Evolutionary conservation across 2,329 filamentous ascomycete genomes (phyloP).

Genomic region (Venturia effusa): DNA sequence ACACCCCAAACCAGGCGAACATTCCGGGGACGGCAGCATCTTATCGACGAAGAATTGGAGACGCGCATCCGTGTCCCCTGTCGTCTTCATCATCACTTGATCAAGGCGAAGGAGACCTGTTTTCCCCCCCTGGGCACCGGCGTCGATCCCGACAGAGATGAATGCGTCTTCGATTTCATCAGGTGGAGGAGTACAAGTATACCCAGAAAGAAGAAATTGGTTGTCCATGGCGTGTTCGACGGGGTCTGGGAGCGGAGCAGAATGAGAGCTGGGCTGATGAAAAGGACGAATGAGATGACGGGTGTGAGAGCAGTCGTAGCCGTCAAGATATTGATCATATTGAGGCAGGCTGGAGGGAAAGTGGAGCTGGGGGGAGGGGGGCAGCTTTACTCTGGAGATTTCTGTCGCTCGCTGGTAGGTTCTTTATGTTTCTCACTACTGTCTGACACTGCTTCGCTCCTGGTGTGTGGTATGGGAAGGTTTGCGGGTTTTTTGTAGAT

Average conservation of each 20-base stretch:
- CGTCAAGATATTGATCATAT: neutral
- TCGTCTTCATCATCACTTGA: too few species aligned
- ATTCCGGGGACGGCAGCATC: neutral
- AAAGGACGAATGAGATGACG: neutral
- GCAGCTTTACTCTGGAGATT: too few species aligned
- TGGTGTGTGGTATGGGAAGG: neutral
- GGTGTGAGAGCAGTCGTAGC: neutral
- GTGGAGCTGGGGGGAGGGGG: neutral
- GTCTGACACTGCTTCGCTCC: neutral
- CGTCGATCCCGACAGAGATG: neutral
- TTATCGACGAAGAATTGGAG: too few species aligned
- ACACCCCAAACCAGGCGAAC: neutral
- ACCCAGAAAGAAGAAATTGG: neutral
- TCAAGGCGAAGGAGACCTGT: neutral
- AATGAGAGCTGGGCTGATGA: neutral
- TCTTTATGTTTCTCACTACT: neutral
- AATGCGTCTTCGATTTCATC: neutral
- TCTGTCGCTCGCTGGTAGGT: neutral
- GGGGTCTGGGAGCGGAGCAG: neutral
- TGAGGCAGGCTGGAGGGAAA: neutral
- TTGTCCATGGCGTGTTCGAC: neutral
- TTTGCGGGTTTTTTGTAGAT: neutral
- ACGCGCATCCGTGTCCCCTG: too few species aligned
- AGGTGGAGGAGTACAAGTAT: neutral
- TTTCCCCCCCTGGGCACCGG: neutral